These are phyloP conservation scores for Leishmania guyanensis DNA, from an alignment of 208 protist genomes.

Conservation along the genomic window DNA sequence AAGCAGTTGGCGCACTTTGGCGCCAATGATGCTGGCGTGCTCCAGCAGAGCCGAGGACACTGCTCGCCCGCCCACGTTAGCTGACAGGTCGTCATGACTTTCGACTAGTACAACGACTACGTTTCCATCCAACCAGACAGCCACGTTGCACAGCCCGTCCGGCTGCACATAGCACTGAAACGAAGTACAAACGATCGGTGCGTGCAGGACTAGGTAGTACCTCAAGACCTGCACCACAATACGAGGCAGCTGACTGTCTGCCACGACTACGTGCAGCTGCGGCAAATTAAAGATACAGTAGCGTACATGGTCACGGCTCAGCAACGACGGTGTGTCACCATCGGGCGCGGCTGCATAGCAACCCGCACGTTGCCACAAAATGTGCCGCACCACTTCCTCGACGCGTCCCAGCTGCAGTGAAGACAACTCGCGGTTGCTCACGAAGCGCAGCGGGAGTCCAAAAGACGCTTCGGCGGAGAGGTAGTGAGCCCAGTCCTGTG, in stretches of 20 bases:
- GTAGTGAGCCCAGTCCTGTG: conserved; percentile 23
- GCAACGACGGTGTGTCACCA: not conserved
- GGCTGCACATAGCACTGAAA: conserved; percentile 23
- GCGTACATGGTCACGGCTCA: not conserved
- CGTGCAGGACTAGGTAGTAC: conserved; percentile 29
- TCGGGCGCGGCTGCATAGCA: not conserved
- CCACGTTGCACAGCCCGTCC: conserved; percentile 14
- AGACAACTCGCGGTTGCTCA: conserved; percentile 9
- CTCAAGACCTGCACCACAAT: conserved; percentile 18
- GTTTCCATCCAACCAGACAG: conserved; percentile 23
- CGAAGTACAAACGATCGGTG: conserved; percentile 22
- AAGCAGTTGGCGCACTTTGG: conserved; percentile 8
- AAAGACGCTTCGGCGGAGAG: conserved; percentile 18
- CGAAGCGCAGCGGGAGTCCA: conserved; percentile 24
- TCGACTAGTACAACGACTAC: conserved; percentile 26
- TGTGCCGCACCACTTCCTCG: conserved; percentile 24
- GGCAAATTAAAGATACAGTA: conserved; percentile 24
- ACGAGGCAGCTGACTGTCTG: conserved; percentile 17
- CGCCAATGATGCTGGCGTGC: conserved; percentile 15
- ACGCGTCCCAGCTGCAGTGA: conserved; percentile 11
- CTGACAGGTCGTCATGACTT: not conserved
- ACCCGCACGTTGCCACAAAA: conserved; percentile 11
- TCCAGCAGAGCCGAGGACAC: conserved; percentile 15
- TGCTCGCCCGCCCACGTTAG: not conserved
- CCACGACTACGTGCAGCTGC: conserved; percentile 11